Evolutionary conservation across 2,329 filamentous ascomycete genomes (phyloP).

Genomic region (Waltergamsia citrina): DNA sequence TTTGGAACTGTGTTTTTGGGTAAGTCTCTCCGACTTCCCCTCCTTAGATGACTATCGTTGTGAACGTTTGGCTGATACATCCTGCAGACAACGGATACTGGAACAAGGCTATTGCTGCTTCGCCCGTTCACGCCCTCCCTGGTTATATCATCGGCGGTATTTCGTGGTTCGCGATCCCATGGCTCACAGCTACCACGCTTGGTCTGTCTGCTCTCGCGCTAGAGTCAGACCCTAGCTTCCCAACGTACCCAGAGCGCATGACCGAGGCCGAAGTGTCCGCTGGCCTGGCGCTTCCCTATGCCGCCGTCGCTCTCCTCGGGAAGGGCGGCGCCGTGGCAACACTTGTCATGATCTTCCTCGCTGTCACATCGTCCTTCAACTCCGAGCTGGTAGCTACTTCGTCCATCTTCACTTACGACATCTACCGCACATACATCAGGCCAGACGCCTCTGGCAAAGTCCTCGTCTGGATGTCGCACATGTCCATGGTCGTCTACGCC

Average conservation of each 20-base stretch:
- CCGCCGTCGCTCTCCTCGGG: conserved; percentile 74
- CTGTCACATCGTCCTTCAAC: conserved; percentile 75
- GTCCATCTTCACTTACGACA: conserved; percentile 78
- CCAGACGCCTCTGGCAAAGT: conserved; percentile 64
- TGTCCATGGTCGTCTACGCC: conserved; percentile 61
- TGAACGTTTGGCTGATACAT: background rate
- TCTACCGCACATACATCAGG: conserved; percentile 82
- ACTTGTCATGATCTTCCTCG: conserved; percentile 79
- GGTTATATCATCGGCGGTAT: conserved; percentile 83
- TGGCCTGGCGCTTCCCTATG: conserved; percentile 77
- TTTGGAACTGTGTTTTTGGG: conserved; percentile 75
- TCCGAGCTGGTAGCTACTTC: conserved; percentile 82
- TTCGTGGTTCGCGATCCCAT: conserved; percentile 88
- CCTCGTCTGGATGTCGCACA: conserved; percentile 73
- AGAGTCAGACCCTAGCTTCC: conserved; percentile 63
- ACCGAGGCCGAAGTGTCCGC: conserved; percentile 65
- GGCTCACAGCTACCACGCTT: conserved; percentile 82
- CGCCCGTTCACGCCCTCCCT: conserved; percentile 74
- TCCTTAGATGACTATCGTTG: background rate
- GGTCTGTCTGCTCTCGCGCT: conserved; percentile 73
- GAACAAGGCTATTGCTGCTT: conserved; percentile 88
- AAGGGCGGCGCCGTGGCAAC: conserved; percentile 72
- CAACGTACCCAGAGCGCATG: conserved; percentile 66
- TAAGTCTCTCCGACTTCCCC: background rate
- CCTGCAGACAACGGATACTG: too few relatives aligned